These are phyloP conservation scores for Debaryomycetaceae sp. DNA, from an alignment of 1,139 yeast genomes.

Conservation along the genomic window DNA sequence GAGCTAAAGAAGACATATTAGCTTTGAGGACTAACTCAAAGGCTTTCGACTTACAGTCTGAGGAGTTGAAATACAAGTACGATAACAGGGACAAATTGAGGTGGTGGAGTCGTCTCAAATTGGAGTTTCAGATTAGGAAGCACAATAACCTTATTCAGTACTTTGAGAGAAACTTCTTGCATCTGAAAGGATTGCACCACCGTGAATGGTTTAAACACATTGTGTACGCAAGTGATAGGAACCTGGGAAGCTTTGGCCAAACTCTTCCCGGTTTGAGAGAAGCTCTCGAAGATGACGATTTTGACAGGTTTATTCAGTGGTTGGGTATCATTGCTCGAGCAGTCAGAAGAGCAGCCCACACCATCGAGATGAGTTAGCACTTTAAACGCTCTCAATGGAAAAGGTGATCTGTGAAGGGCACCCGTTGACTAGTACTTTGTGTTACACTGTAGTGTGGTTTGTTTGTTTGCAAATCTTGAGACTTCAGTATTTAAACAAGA, in stretches of 20 bases:
- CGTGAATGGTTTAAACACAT: conserved; percentile 88
- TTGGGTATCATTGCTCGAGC: conserved; percentile 44
- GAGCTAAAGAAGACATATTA: conserved; percentile 24
- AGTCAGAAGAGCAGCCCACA: conserved; percentile 20
- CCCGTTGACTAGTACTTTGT: no score
- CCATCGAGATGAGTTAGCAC: neutral
- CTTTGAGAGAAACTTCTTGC: conserved; percentile 66
- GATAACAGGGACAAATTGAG: conserved; percentile 31
- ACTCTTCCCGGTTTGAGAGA: conserved; percentile 77
- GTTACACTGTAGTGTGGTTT: no score
- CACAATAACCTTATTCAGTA: conserved; percentile 46
- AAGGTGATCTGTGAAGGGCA: no score
- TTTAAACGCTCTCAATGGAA: no score
- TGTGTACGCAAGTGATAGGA: conserved; percentile 79
- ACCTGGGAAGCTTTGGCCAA: conserved; percentile 84
- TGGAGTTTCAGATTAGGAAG: conserved; percentile 28
- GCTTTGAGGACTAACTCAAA: conserved; percentile 23
- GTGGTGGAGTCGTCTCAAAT: conserved; percentile 42
- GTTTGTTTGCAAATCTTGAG: no score
- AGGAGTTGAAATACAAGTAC: conserved; percentile 30
- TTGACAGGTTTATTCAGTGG: conserved; percentile 54
- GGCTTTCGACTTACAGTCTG: conserved; percentile 35
- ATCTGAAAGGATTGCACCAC: conserved; percentile 56
- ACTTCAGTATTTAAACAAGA: no score
- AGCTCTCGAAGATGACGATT: conserved; percentile 68